Evolutionary conservation across 2,329 filamentous ascomycete genomes (phyloP).

Genomic region (Aspergillus uvarum): DNA sequence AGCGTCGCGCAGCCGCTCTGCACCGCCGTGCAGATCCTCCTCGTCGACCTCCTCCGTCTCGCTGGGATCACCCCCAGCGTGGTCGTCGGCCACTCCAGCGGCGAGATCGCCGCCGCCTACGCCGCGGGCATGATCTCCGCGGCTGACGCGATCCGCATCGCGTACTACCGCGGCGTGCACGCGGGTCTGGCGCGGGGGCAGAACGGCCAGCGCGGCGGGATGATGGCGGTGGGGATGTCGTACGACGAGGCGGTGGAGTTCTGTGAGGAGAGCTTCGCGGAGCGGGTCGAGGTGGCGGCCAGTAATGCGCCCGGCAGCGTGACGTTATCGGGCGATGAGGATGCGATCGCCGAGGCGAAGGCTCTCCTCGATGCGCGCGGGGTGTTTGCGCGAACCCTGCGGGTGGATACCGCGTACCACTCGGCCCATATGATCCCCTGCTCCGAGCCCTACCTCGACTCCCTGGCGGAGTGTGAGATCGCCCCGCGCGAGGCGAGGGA

Average conservation of each 20-base stretch:
- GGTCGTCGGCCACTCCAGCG: conserved; percentile 50
- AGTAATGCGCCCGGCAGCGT: conserved; percentile 41
- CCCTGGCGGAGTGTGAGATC: not conserved
- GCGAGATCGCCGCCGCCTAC: conserved; percentile 52
- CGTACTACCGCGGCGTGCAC: conserved; percentile 46
- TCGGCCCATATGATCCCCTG: conserved; percentile 40
- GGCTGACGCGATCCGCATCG: conserved; percentile 42
- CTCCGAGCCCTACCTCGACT: conserved; percentile 24
- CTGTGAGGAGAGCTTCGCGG: conserved; percentile 21
- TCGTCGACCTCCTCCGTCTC: conserved; percentile 18
- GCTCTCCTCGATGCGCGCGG: conserved; percentile 27
- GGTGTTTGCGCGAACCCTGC: conserved; percentile 38
- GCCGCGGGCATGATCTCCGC: conserved; percentile 45
- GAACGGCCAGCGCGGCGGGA: conserved; percentile 35
- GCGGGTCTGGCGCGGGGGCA: conserved; percentile 16
- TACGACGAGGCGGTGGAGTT: conserved; percentile 31
- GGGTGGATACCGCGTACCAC: conserved; percentile 46
- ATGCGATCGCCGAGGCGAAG: conserved; percentile 30
- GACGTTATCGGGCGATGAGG: conserved; percentile 44
- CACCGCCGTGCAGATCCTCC: conserved; percentile 20
- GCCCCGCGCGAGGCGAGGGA: not conserved
- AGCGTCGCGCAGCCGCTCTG: conserved; percentile 19
- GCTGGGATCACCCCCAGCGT: conserved; percentile 32
- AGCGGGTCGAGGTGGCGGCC: conserved; percentile 29
- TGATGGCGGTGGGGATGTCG: conserved; percentile 48